A percentile compares a stretch with the other conserved stretches of the same genome.
Conservation (phyloP, 345 rosid genomes). For the Litchi chinensis region DNA sequence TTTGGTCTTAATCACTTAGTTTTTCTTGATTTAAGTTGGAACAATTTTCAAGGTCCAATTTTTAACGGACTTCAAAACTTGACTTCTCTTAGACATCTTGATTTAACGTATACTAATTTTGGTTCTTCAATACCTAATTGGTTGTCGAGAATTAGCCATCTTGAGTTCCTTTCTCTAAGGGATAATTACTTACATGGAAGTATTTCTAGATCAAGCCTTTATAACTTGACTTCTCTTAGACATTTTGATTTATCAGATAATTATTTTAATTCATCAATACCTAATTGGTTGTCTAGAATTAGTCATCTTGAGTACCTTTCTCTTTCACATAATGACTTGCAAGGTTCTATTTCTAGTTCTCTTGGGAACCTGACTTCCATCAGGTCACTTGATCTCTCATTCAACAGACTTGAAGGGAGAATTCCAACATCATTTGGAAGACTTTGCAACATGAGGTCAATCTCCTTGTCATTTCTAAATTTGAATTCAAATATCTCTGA, state of each 20-base stretch:
- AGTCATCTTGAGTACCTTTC: slow-evolving; percentile 25
- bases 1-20: slow-evolving; percentile 12
- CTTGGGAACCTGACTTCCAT: slow-evolving; percentile 27
- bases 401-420: neutral
- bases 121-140: slow-evolving; percentile 25
- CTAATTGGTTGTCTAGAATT: slow-evolving; percentile 19
- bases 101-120: neutral
- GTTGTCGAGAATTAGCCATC: slow-evolving; percentile 19
- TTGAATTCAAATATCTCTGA: neutral
- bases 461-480: neutral
- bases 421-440: slow-evolving; percentile 9
- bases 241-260: too few relatives aligned
- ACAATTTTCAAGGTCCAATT: slow-evolving; percentile 9
- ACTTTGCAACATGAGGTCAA: neutral
- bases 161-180: slow-evolving; percentile 28
- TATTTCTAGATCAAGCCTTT: too few relatives aligned
- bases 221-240: too few relatives aligned
- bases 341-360: slow-evolving; percentile 23
- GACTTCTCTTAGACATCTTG: slow-evolving; percentile 25
- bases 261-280: too few relatives aligned
- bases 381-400: slow-evolving; percentile 4
- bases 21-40: slow-evolving; percentile 16
- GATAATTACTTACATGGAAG: too few relatives aligned
- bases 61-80: slow-evolving; percentile 18
- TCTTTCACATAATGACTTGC: neutral